Evolutionary conservation across 495 filamentous ascomycete genomes (phyloP), one percentile per base, ranked within the genome.

Genomic region (Penicillium coprophilum): DNA sequence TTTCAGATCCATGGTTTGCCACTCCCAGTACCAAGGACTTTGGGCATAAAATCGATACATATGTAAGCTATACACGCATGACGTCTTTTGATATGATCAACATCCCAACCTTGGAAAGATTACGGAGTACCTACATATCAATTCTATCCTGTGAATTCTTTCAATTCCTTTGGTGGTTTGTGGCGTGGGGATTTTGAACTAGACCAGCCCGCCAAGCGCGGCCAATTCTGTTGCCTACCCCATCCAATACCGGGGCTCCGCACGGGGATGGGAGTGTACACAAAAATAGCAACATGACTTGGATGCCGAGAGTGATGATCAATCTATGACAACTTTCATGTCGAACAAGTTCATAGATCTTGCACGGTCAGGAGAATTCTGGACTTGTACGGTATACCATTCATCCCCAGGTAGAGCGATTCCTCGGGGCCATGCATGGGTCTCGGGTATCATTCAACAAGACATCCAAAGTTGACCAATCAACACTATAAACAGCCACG

Each of bases 221-320:
- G 13, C 32, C 50, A 45, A 53, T 41, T 23, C 19, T 53, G 50
- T 20, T 53, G 50, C 50, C 50, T 53, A 53, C 24, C 2, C 23
- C 12, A 28, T 23, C 13, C 39, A 24, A 7, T 19, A 39, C 28
- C 11, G 4, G 31, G 3, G 2, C 13, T 46, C 15, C 44, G 6
- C 17, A n/a, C 43, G 32, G 32, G 32, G 12, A 34, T 34, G 6
- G 32, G 13, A 34, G 12, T 27, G 12, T 27, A 11, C 32, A 50
- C 34, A 39, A 39, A 39, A 39, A 50, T 50, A 50, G 47, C 28
- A 34, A 34, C 46, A 15, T 15, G 10, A 11, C 46, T 49, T 23
- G 12, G 12, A 6, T 40, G 34, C 47, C 31, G 4, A 38, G 20
- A 30, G 3, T 4, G 15, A 38, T 17, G 36, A 38, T 38, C 13